Evolutionary conservation across 2,329 filamentous ascomycete species (phyloP).

Genomic region (Bipolaris sorokiniana): DNA sequence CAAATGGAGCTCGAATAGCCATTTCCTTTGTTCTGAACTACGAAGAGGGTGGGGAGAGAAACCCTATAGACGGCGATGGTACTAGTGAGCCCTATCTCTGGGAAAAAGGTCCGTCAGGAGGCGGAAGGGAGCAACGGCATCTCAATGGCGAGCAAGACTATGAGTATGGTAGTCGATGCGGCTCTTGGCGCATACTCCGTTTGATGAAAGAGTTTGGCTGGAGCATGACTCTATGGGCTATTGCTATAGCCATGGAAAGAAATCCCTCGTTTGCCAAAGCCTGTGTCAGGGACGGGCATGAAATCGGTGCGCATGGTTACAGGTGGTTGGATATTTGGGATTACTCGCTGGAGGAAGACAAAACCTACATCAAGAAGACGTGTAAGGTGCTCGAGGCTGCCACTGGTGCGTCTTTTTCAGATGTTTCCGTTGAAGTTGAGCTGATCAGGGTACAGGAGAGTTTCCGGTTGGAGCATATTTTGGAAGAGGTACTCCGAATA

Average conservation of each 20-base stretch:
- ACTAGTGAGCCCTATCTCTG: constrained; percentile 40
- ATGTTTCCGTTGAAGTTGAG: not conserved
- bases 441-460: not conserved
- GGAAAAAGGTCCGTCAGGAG: constrained; percentile 47
- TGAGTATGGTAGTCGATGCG: constrained; percentile 59
- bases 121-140: constrained; percentile 49
- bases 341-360: constrained; percentile 55
- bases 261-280: constrained; percentile 55
- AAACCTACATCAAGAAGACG: constrained; percentile 55
- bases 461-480: constrained; percentile 58
- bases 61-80: constrained; percentile 42
- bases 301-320: constrained; percentile 58
- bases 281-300: constrained; percentile 56
- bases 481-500: constrained; percentile 56
- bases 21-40: constrained; percentile 51
- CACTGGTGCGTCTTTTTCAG: constrained; percentile 10
- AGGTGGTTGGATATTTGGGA: constrained; percentile 60
- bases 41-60: constrained; percentile 45
- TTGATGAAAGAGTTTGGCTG: constrained; percentile 57
- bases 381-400: constrained; percentile 52
- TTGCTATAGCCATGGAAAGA: constrained; percentile 57
- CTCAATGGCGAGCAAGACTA: constrained; percentile 59
- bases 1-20: constrained; percentile 47
- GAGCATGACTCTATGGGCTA: constrained; percentile 60
- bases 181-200: constrained; percentile 58